These are phyloP conservation scores for Fusarium pseudocircinatum DNA, from an alignment of 2,329 filamentous ascomycete genomes.

Conservation along the genomic window DNA sequence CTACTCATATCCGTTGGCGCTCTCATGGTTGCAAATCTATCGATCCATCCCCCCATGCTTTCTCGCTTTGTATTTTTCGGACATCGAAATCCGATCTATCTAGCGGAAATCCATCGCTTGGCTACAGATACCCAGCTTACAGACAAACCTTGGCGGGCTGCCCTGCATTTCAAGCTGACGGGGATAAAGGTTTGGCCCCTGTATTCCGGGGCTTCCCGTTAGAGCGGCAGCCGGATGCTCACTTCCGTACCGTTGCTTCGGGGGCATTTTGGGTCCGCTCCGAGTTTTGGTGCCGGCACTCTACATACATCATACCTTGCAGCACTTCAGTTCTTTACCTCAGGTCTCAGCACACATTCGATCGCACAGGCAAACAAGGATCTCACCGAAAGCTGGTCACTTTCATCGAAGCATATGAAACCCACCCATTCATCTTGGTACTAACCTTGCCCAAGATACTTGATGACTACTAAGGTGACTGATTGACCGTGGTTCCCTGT, in stretches of 20 bases:
- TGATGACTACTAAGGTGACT: neutral
- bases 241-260: constrained; percentile 30
- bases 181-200: constrained; percentile 9
- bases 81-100: neutral
- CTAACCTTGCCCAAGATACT: neutral
- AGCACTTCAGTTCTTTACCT: neutral
- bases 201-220: constrained; percentile 33
- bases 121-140: constrained; percentile 6
- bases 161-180: constrained; percentile 13
- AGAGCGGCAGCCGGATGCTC: constrained; percentile 21
- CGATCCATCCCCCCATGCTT: neutral
- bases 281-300: constrained; percentile 13
- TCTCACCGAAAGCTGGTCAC: neutral
- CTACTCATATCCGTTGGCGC: neutral
- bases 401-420: neutral
- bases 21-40: neutral
- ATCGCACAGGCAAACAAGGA: neutral
- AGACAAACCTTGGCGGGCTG: constrained; percentile 18
- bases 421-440: neutral
- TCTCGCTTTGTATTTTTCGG: neutral
- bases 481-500: neutral
- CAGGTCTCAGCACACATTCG: neutral
- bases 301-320: neutral
- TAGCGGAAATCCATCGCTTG: neutral
- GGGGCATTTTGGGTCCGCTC: constrained; percentile 15